Evolutionary conservation across 148 eudicot genomes (phyloP).

Genomic region (Fagopyrum homotropicum): DNA sequence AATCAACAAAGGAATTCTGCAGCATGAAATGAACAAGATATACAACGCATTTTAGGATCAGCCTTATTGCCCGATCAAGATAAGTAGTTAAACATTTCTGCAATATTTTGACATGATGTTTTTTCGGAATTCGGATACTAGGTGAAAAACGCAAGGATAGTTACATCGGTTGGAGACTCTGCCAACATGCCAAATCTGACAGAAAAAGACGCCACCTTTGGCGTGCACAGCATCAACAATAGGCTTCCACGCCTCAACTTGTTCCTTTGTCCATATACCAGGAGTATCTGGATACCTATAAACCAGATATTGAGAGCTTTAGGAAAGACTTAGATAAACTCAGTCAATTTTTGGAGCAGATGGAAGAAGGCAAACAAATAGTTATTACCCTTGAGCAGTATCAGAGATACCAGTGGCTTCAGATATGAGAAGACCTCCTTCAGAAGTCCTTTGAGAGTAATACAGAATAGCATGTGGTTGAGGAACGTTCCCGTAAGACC

Average conservation of each 20-base stretch:
- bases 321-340: neutral
- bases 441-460: slow-evolving; percentile 43
- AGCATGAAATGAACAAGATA: no score
- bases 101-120: no score
- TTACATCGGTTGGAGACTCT: slow-evolving; percentile 39
- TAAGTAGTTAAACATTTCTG: no score
- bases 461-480: slow-evolving; percentile 39
- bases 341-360: no score
- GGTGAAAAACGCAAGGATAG: neutral
- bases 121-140: no score
- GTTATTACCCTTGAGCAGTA: slow-evolving; percentile 34
- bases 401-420: slow-evolving; percentile 30
- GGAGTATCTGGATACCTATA: slow-evolving; percentile 32
- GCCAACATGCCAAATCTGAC: slow-evolving; percentile 49
- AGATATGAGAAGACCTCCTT: slow-evolving; percentile 41
- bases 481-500: slow-evolving; percentile 45
- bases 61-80: no score
- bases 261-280: slow-evolving; percentile 55
- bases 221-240: slow-evolving; percentile 48
- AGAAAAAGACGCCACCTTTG: slow-evolving; percentile 40
- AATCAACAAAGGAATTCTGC: neutral
- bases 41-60: no score
- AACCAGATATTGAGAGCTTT: neutral
- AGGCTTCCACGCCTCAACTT: slow-evolving; percentile 53
- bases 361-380: neutral